Evolutionary conservation across 371 early-diverging fungal species (phyloP), one percentile per base, ranked within the genome.

Genomic region (Mortierella polycephala): DNA sequence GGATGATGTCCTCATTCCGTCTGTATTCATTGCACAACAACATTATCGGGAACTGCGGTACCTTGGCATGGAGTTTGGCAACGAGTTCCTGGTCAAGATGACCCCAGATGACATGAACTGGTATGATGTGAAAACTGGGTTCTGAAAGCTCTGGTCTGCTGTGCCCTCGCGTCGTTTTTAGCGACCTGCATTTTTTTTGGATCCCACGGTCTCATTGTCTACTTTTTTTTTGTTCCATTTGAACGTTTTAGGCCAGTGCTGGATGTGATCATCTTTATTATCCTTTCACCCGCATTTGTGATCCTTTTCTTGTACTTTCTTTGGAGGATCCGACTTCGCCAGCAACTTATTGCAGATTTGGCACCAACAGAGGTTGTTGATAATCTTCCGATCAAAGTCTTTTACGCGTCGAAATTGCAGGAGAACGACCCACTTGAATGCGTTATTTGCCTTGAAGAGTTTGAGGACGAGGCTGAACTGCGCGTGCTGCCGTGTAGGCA

Each of bases 391-490:
- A 81, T 84, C 51, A 90, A 90, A 61, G 83, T 85, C 8, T 94
- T 90, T 64, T 85, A 80, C 58, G 61, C 70, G 10, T 81, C 89
- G 55, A 91, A 92, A 59, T 51, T 74, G 9, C 68, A 81, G 57
- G 87, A 85, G 57, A 88, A 87, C 59, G 95, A 93, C 50, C 88
- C 90, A 8, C 88, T 89, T 21, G 93, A 92, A 53, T 99, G 99
- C 77, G 93, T 93, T 37, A 96, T 99, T 39, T 99, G 99, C 83
- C 84, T 98, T 49, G 93, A 94, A 44, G 95, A 94, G 55, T 98
- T 92, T 82, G 84, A 86, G 21, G 88, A 89, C 40, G 91, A 90
- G 16, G 93, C 94, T 18, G 84, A 87, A 56, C 73, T 98, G 47
- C 83, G 98, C 6, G 84, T 90, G 7, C 83, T 99, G 53, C 92